These are phyloP conservation scores for Thelonectria blattea DNA, from an alignment of 2,329 filamentous ascomycete genomes.

Conservation along the genomic window DNA sequence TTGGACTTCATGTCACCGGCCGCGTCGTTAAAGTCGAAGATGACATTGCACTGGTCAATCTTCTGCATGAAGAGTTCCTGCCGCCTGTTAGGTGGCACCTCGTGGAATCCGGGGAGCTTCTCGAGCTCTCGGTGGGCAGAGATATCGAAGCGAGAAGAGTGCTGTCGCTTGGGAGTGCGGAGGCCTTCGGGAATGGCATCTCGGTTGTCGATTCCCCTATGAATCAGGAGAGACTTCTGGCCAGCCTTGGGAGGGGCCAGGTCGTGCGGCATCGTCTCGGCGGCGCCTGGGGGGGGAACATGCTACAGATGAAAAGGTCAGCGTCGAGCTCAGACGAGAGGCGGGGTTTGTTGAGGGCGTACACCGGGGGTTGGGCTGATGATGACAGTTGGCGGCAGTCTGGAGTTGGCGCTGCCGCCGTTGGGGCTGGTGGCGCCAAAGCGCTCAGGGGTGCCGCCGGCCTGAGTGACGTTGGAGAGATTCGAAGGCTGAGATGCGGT, in stretches of 20 bases:
- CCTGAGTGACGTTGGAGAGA: slow-evolving; percentile 46
- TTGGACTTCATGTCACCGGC: slow-evolving; percentile 99
- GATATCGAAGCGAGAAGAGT: slow-evolving; percentile 97
- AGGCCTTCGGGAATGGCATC: slow-evolving; percentile 91
- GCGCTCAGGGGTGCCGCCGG: slow-evolving; percentile 48
- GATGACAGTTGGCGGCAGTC: slow-evolving; percentile 83
- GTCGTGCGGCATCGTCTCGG: slow-evolving; percentile 98
- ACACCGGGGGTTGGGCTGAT: slow-evolving; percentile 95
- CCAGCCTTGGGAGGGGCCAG: slow-evolving; percentile 92
- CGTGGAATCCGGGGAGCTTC: slow-evolving; percentile 96
- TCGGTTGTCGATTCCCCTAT: slow-evolving; percentile 86
- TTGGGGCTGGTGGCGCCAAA: slow-evolving; percentile 49
- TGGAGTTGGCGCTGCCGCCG: slow-evolving; percentile 41
- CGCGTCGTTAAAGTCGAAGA: slow-evolving; percentile 99
- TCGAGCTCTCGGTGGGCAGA: slow-evolving; percentile 96
- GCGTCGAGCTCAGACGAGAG: slow-evolving; percentile 1
- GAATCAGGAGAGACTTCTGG: slow-evolving; percentile 85
- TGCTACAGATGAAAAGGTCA: slow-evolving; percentile 59
- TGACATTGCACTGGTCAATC: slow-evolving; percentile 99
- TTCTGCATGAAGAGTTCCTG: slow-evolving; percentile 99
- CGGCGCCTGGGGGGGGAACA: slow-evolving; percentile 86
- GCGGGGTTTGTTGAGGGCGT: slow-evolving; percentile 48
- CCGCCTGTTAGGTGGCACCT: slow-evolving; percentile 91
- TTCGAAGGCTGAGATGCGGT: slow-evolving; percentile 49
- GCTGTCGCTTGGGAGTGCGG: slow-evolving; percentile 92